Evolutionary conservation across 2,329 filamentous ascomycete species (phyloP).

Genomic region (Aureobasidium melanogenum): DNA sequence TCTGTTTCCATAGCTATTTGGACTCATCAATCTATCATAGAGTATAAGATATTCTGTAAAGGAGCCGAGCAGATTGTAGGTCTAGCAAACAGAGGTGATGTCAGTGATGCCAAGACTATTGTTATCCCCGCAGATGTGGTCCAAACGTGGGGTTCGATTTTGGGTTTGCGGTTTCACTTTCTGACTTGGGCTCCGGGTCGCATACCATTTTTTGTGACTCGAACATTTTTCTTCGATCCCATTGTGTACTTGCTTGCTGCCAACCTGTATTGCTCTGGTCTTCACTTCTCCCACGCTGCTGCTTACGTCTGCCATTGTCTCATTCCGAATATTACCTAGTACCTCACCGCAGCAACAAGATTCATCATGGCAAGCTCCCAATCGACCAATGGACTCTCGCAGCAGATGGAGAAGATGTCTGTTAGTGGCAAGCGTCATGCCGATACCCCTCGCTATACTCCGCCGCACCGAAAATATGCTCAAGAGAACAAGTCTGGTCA

Average conservation of each 20-base stretch:
- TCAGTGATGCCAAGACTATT: slow-evolving; percentile 1
- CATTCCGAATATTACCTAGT: background rate
- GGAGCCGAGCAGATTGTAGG: background rate
- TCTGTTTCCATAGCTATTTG: background rate
- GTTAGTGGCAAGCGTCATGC: background rate
- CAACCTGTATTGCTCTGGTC: background rate
- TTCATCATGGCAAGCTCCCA: background rate
- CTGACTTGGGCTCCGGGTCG: background rate
- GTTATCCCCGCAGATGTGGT: background rate
- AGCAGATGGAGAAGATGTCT: background rate
- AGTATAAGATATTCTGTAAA: no score
- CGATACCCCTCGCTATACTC: background rate
- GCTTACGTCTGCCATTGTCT: background rate
- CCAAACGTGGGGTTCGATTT: slow-evolving; percentile 1
- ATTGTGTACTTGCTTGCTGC: background rate
- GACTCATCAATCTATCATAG: background rate
- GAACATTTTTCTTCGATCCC: background rate
- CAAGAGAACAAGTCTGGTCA: background rate
- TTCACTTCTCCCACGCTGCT: background rate
- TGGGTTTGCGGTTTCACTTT: background rate
- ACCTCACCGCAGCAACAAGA: background rate
- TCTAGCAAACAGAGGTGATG: background rate
- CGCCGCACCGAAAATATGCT: slow-evolving; percentile 1
- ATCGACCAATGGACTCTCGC: background rate
- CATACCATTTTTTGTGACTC: background rate